Evolutionary conservation across 768 basidiomycete genomes (phyloP).

Genomic region (Amanita pseudoporphyria): DNA sequence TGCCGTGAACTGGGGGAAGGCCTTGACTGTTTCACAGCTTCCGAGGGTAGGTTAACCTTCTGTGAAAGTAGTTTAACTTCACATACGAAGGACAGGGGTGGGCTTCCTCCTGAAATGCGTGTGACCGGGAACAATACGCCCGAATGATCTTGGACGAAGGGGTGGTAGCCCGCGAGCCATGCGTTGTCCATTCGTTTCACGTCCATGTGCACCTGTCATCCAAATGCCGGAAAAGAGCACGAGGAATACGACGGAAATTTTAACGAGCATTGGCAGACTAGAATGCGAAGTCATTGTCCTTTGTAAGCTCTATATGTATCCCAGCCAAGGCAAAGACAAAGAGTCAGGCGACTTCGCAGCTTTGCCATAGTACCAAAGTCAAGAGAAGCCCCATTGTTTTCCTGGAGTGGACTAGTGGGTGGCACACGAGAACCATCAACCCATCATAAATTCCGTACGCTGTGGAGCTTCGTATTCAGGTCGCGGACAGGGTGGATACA

Average conservation of each 20-base stretch:
- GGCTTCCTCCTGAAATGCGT: conserved; percentile 11
- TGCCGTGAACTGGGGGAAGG: neutral
- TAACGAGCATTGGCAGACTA: conserved; percentile 6
- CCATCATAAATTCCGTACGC: no score
- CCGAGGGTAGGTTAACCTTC: neutral
- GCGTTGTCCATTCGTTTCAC: conserved; percentile 32
- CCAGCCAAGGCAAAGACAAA: neutral
- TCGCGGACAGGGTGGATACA: no score
- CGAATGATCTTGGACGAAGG: conserved; percentile 23
- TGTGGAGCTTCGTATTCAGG: no score
- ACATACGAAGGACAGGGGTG: conserved; percentile 20
- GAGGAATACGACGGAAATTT: conserved; percentile 15
- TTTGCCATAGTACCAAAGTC: no score
- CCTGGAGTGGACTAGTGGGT: no score
- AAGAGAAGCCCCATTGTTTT: no score
- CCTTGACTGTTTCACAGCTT: neutral
- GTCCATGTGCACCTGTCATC: conserved; percentile 12
- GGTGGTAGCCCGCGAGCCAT: conserved; percentile 37
- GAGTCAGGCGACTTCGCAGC: no score
- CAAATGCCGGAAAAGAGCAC: conserved; percentile 15
- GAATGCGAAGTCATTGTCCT: conserved; percentile 3
- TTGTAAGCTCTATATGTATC: neutral
- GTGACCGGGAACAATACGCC: conserved; percentile 20
- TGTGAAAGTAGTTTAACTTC: neutral
- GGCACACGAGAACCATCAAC: no score